These are phyloP conservation scores for Sporothrix pseudoabietina DNA, from an alignment of 2,329 filamentous ascomycete genomes.

Conservation along the genomic window DNA sequence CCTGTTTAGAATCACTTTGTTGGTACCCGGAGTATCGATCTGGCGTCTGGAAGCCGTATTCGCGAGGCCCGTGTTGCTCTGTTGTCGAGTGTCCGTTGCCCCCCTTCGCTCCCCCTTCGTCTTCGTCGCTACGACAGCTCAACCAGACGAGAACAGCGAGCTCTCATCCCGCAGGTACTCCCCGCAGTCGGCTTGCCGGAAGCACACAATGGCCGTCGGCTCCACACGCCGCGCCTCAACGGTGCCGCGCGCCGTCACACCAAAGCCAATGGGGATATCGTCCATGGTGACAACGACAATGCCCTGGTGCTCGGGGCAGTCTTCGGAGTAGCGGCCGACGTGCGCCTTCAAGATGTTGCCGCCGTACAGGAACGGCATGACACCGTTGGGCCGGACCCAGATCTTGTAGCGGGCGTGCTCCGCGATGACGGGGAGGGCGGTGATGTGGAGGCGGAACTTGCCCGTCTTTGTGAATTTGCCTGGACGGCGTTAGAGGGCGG, in stretches of 20 bases:
- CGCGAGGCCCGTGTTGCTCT: not conserved
- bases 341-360: constrained; percentile 75
- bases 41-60: not conserved
- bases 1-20: not conserved
- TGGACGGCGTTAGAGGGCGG: constrained; percentile 37
- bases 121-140: not conserved
- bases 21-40: not conserved
- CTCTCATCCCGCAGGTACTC: constrained; percentile 89
- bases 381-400: constrained; percentile 94
- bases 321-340: constrained; percentile 82
- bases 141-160: constrained; percentile 56
- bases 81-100: not conserved
- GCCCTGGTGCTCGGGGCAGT: constrained; percentile 90
- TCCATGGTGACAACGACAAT: constrained; percentile 90
- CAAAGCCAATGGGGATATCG: constrained; percentile 91
- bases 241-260: constrained; percentile 84
- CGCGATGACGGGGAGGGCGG: constrained; percentile 80
- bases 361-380: constrained; percentile 96
- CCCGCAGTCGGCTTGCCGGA: constrained; percentile 90
- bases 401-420: constrained; percentile 94
- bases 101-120: not conserved
- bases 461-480: constrained; percentile 96
- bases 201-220: constrained; percentile 85
- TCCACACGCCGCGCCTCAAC: constrained; percentile 81
- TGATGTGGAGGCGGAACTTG: constrained; percentile 94